These are phyloP conservation scores for Musa schizocarpa DNA, from an alignment of 176 grass and related monocot genomes.

Conservation along the genomic window DNA sequence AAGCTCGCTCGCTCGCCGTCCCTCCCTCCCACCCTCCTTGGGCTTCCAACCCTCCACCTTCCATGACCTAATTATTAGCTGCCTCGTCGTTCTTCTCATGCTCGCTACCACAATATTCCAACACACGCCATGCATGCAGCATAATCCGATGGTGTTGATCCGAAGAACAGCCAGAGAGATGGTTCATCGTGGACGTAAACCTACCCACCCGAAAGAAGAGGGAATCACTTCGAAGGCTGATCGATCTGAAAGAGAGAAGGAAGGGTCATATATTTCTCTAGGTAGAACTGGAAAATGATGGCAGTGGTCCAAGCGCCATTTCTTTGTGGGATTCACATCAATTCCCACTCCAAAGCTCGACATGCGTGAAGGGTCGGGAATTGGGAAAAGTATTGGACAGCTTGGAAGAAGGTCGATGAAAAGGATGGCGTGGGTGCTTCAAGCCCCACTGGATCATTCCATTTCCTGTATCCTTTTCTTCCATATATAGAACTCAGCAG, in stretches of 20 bases:
- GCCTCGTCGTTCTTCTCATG: background rate
- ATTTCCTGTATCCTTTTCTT: too few species aligned
- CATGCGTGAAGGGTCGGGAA: background rate
- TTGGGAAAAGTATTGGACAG: too few species aligned
- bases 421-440: conserved; percentile 4
- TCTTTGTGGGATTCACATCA: background rate
- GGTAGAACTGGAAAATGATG: background rate
- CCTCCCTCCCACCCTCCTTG: background rate
- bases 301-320: background rate
- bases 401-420: background rate
- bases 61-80: conserved; percentile 9
- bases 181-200: background rate
- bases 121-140: background rate
- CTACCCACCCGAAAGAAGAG: background rate
- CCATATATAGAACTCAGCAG: background rate
- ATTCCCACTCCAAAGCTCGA: too few species aligned
- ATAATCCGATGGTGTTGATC: too few species aligned
- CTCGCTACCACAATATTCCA: background rate
- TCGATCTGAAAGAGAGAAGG: too few species aligned
- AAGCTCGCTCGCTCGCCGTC: background rate
- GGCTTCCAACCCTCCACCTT: conserved; percentile 3
- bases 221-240: background rate
- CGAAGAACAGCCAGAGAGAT: background rate
- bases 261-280: background rate
- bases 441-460: background rate